These are phyloP conservation scores for Penicillium herquei DNA, from an alignment of 495 filamentous ascomycete genomes.

Conservation along the genomic window DNA sequence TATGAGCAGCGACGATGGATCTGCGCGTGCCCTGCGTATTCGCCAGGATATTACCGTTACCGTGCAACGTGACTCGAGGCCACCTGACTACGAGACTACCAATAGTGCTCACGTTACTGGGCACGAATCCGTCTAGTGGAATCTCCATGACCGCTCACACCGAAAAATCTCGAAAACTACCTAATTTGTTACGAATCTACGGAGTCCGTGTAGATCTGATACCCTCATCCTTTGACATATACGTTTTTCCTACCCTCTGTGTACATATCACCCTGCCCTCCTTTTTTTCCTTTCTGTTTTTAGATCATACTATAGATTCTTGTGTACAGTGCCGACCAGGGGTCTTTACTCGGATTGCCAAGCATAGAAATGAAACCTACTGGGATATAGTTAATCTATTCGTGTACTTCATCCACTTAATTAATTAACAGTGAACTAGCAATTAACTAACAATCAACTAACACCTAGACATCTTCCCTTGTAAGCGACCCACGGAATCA, in stretches of 20 bases:
- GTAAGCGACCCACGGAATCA: background rate
- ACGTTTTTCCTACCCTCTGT: slow-evolving; percentile 2
- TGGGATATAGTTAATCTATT: too few species aligned
- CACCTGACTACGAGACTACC: slow-evolving; percentile 19
- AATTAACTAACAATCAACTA: background rate
- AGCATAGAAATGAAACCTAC: too few species aligned
- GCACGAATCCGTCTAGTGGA: slow-evolving; percentile 7
- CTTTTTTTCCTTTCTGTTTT: background rate
- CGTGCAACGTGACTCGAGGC: slow-evolving; percentile 35
- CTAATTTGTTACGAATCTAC: slow-evolving; percentile 17
- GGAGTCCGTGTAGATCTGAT: slow-evolving; percentile 20
- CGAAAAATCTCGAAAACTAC: background rate
- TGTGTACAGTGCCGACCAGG: background rate
- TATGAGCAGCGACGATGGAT: slow-evolving; percentile 43
- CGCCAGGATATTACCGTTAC: slow-evolving; percentile 48
- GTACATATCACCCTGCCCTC: slow-evolving; percentile 16
- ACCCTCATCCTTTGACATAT: slow-evolving; percentile 11
- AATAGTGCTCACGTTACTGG: slow-evolving; percentile 11
- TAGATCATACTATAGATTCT: background rate
- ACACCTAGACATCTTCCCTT: background rate
- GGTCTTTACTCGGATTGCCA: background rate
- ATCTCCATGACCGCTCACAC: background rate
- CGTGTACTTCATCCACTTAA: background rate
- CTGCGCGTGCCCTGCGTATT: slow-evolving; percentile 42
- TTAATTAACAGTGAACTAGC: too few species aligned